These are phyloP conservation scores for Coriolopsis trogii DNA, from an alignment of 1,284 basidiomycete genomes.

Conservation along the genomic window DNA sequence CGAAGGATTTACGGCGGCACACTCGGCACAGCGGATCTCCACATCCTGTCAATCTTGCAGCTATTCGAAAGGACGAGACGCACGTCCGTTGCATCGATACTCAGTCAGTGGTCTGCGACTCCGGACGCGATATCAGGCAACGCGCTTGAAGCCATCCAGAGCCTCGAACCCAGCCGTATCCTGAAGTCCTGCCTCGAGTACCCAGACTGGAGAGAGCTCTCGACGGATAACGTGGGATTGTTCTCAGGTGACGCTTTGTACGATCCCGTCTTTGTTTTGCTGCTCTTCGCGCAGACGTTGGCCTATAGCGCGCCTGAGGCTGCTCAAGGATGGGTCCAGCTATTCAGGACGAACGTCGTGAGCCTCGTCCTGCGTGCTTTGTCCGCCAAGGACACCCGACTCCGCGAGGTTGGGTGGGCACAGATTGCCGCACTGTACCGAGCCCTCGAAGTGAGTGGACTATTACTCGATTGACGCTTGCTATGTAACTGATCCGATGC, in stretches of 20 bases:
- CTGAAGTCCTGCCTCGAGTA: constrained; percentile 78
- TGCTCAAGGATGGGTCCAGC: constrained; percentile 80
- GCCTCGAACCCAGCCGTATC: constrained; percentile 69
- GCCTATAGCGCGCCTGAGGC: constrained; percentile 58
- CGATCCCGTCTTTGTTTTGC: constrained; percentile 81
- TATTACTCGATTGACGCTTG: not conserved
- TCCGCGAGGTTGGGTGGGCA: constrained; percentile 61
- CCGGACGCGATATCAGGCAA: constrained; percentile 45
- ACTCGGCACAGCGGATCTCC: constrained; percentile 61
- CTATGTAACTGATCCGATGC: not conserved
- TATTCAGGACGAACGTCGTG: constrained; percentile 82
- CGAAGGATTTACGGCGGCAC: constrained; percentile 77
- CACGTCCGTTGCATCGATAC: constrained; percentile 61
- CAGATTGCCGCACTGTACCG: constrained; percentile 59
- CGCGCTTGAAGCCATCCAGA: constrained; percentile 67
- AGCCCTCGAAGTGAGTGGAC: constrained; percentile 52
- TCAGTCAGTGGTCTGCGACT: constrained; percentile 63
- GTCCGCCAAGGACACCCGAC: constrained; percentile 64
- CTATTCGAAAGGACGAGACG: constrained; percentile 79
- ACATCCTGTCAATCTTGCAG: constrained; percentile 73
- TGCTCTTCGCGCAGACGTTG: constrained; percentile 69
- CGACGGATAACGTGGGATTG: constrained; percentile 34
- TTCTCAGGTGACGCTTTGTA: constrained; percentile 55
- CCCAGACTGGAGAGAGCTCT: constrained; percentile 59
- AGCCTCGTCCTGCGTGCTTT: constrained; percentile 76